Percentiles rank a stretch among this genome's conserved stretches.
Conservation (phyloP, 2,329 filamentous ascomycete genomes). For the Fusarium brevicatenulatum region DNA sequence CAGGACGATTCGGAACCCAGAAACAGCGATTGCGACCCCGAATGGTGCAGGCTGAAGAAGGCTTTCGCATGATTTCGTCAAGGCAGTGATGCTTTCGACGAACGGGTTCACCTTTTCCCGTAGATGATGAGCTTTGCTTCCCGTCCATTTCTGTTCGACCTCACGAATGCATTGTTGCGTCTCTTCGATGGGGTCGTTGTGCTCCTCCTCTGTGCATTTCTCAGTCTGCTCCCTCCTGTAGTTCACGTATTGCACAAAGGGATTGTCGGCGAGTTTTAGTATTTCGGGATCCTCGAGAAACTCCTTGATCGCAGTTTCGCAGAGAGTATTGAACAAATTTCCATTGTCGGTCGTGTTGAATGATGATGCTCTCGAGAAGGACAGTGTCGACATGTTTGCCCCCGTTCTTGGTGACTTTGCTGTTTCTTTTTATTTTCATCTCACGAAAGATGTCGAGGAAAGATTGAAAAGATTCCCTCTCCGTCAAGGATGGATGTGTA, state of each 20-base stretch:
- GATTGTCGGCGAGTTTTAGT: neutral
- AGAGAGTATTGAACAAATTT: neutral
- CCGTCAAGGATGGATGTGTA: neutral
- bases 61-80: neutral
- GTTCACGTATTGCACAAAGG: neutral
- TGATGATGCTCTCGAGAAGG: neutral
- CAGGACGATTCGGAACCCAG: neutral
- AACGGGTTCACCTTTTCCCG: neutral
- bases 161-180: neutral
- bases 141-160: neutral
- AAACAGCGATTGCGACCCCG: neutral
- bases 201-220: fast-evolving
- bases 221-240: neutral
- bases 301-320: neutral
- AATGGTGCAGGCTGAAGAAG: neutral
- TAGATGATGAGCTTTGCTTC: neutral
- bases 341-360: neutral
- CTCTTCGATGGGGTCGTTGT: neutral
- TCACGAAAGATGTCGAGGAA: neutral
- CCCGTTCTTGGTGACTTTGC: fast-evolving
- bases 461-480: neutral
- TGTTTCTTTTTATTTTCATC: neutral
- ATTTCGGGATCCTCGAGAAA: neutral
- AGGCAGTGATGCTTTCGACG: neutral
- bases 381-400: neutral